Evolutionary conservation across 139 green algal species (phyloP), one percentile per base, ranked within the genome.

Genomic region (Asterochloris erici): DNA sequence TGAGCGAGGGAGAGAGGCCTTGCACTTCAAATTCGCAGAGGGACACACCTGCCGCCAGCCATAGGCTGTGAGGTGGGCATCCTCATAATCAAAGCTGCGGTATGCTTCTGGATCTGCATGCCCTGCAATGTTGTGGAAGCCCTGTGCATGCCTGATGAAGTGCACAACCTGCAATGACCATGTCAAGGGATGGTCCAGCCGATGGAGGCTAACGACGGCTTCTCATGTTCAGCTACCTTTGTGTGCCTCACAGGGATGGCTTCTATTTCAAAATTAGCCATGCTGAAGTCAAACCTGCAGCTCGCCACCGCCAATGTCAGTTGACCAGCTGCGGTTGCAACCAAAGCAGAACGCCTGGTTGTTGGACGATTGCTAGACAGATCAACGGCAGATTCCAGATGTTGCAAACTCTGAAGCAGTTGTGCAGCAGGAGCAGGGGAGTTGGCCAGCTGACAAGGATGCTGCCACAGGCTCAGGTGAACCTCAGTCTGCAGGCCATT

Each of bases 101-200:
- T 87, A 84, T 73, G 89, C 60, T 12, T 26, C 54, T 1, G 87
- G n/a, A n/a, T 89, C 69, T 16, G 71, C 68, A 24, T 85, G 77
- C 0, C 88, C 88, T 12, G 90, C 90, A 12, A 93, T 89, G 24
- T 93, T 93, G 78, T 93, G 90, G 74, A 89, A 93, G 4, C 90
- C 90, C 62, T 88, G 62, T 12, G 81, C 81, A 69, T 91, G 87
- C 0, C 89, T 62, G 0, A 93, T 83, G 12, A 93, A 83, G 70
- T 93, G 86, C 0, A 93, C 63, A 11, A 86, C 78, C 87, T 92
- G 77, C 63, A 66, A 21, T 64, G 21, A 19, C 23, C 60, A 60
- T 28, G 71, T 21, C 19, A 26, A 71, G 21, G 66, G 19, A 71
- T 21, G 19, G 17, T 4, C 4, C 66, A 26, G 66, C 17, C 66